phyloP scores from a whole-genome alignment of 768 basidiomycete species.

The Russula brevipes region DNA sequence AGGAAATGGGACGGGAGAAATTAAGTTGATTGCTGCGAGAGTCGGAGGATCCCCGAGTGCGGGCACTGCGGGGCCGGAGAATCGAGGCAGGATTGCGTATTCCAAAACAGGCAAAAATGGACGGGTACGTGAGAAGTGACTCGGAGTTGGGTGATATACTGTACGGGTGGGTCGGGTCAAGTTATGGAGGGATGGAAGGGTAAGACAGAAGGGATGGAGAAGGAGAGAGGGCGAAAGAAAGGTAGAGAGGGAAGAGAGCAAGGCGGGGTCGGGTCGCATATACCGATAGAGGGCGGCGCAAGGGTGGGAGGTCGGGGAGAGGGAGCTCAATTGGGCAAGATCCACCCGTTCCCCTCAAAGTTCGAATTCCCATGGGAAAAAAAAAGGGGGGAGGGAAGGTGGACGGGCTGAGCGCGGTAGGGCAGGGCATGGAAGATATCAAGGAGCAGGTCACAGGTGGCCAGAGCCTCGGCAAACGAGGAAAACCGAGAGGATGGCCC shows the following conservation, averaged over 20 bases:
- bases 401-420: slow-evolving; percentile 21
- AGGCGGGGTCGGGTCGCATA: neutral
- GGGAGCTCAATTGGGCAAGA: slow-evolving; percentile 13
- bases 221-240: slow-evolving; percentile 1
- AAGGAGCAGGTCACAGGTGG: slow-evolving; percentile 15
- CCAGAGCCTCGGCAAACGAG: slow-evolving; percentile 13
- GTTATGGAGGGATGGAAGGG: neutral
- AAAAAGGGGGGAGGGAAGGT: slow-evolving; percentile 21
- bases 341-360: slow-evolving; percentile 20
- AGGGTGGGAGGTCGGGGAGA: slow-evolving; percentile 18
- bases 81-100: neutral
- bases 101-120: neutral
- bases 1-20: neutral
- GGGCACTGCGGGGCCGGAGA: slow-evolving; percentile 3
- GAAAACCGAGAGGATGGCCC: slow-evolving; percentile 15
- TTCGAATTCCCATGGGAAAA: slow-evolving; percentile 27
- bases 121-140: neutral
- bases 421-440: slow-evolving; percentile 2
- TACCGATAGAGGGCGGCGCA: slow-evolving; percentile 4
- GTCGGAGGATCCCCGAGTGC: slow-evolving; percentile 8
- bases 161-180: neutral
- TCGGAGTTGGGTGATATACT: no score
- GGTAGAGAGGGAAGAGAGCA: slow-evolving; percentile 2
- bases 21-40: neutral
- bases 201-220: neutral